A percentile compares a stretch with the other conserved stretches of the same genome.
Evolutionary conservation across 2,329 filamentous ascomycete genomes (phyloP).

Genomic region (Colletotrichum viniferum): DNA sequence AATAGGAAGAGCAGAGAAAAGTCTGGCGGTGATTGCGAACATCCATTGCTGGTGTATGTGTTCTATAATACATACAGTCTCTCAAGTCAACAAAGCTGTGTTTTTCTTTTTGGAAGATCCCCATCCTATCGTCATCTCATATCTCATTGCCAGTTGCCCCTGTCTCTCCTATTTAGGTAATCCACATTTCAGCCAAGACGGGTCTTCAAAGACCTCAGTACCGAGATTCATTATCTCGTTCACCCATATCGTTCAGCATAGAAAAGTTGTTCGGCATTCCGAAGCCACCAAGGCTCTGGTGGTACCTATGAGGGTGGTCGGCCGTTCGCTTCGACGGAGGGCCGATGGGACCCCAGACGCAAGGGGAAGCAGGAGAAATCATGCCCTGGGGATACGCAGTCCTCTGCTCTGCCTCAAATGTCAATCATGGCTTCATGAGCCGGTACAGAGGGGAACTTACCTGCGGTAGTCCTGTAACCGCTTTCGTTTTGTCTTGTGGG

Average conservation of each 20-base stretch:
- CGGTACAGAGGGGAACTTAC: not conserved
- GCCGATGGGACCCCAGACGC: constrained; percentile 32
- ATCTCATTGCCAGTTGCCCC: not conserved
- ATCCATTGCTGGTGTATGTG: constrained; percentile 1
- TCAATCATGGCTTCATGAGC: not conserved
- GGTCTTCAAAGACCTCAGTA: not conserved
- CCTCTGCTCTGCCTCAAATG: not conserved
- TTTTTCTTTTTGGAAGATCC: not conserved
- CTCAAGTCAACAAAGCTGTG: not conserved
- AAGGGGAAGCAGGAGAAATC: constrained; percentile 20
- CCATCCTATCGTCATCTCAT: constrained; percentile 6
- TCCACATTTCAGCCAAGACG: not conserved
- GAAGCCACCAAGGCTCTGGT: not conserved
- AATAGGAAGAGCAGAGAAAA: too few species aligned
- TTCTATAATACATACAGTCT: constrained; percentile 20
- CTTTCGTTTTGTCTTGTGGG: not conserved
- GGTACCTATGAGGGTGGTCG: not conserved
- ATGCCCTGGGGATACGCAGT: not conserved
- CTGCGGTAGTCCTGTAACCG: not conserved
- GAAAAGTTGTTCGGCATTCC: not conserved
- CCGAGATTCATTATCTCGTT: not conserved
- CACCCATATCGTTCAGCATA: not conserved
- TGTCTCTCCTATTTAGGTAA: not conserved
- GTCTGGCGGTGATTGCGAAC: not conserved
- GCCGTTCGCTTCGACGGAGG: constrained; percentile 26